Evolutionary conservation across 805 yeast species (phyloP), one percentile per base, ranked within the genome.

Genomic region (baker's yeast (Saccharomyces cerevisiae)): DNA sequence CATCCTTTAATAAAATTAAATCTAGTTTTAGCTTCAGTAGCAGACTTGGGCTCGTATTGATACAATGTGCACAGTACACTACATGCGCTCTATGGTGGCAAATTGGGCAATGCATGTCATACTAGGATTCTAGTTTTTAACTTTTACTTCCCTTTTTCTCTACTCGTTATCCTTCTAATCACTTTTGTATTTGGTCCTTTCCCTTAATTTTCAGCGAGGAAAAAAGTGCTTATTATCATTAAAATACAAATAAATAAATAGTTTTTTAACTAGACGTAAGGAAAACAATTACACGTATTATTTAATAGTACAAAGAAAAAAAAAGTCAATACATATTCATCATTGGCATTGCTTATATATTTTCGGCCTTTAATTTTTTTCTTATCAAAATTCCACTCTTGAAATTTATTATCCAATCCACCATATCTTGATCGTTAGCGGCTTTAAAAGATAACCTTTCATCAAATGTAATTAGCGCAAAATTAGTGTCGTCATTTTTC

Each of bases 61-160:
- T 51, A 52, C 70, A 67, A 55, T 64, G 67, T 3, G 61, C 49
- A 52, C 70, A 67, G 24, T 59, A 64, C 57, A 63, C 54, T 5
- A 48, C 53, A 31, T 57, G 53, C 5, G 57, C 53, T 32, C 57
- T 55, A 21, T 62, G 57, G 32, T 53, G 55, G 50, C 70, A 66
- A 8, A 60, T 49, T 21, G 58, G 56, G 48, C 70, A 65, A 36
- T 53, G 53, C 57, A 58, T 57, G 43, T 9, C 43, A 36, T 36
- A 17, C 43, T 10, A 36, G 17, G 11, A 17, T 36, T 17, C 43
- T 17, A 6, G 21, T 14, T 36, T 17, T n/a, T 17, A 10, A 22
- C 3, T 21, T 36, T 36, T 10, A 8, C 24, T 17, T 17, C 24
- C 22, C 43, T 36, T 3, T 36, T 36, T 21, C 22, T 9, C 22